phyloP scores from a whole-genome alignment of 2,329 filamentous ascomycete genomes.

The Pyricularia sp. region DNA sequence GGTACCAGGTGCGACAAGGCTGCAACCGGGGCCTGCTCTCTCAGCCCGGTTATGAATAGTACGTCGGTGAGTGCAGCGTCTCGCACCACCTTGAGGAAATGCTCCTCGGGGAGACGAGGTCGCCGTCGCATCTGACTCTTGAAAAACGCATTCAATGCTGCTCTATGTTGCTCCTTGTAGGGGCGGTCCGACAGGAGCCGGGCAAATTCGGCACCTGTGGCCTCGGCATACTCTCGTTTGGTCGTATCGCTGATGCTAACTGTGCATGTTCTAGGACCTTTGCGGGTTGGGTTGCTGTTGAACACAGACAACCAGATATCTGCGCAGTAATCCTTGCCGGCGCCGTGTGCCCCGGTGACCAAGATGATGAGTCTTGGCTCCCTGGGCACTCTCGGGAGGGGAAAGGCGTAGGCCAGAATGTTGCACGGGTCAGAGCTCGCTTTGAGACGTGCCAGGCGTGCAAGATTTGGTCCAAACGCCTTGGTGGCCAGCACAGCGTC shows the following conservation, averaged over 20 bases:
- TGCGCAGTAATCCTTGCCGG: slow-evolving; percentile 54
- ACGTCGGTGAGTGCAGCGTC: slow-evolving; percentile 33
- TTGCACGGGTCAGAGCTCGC: slow-evolving; percentile 33
- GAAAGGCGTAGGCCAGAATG: slow-evolving; percentile 46
- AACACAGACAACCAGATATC: slow-evolving; percentile 38
- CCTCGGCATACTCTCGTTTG: slow-evolving; percentile 47
- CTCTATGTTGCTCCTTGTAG: slow-evolving; percentile 54
- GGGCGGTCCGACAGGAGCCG: slow-evolving; percentile 41
- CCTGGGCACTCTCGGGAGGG: slow-evolving; percentile 29
- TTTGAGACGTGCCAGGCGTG: slow-evolving; percentile 43
- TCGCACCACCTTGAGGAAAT: slow-evolving; percentile 38
- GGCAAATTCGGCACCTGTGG: slow-evolving; percentile 34
- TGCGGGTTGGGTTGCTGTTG: slow-evolving; percentile 12
- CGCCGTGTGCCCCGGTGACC: slow-evolving; percentile 43
- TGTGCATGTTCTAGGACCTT: slow-evolving; percentile 23
- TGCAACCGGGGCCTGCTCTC: slow-evolving; percentile 48
- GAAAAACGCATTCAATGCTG: slow-evolving; percentile 42
- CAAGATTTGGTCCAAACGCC: slow-evolving; percentile 48
- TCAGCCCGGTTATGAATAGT: slow-evolving; percentile 53
- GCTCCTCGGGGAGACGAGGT: slow-evolving; percentile 37
- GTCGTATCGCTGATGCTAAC: slow-evolving; percentile 47
- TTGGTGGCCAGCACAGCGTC: slow-evolving; percentile 38
- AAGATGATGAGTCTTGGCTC: slow-evolving; percentile 42
- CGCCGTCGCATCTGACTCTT: slow-evolving; percentile 29
- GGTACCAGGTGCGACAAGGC: slow-evolving; percentile 44